Evolutionary conservation across 192 early-diverging fungal species (phyloP).

Genomic region (Podochytrium sp.): DNA sequence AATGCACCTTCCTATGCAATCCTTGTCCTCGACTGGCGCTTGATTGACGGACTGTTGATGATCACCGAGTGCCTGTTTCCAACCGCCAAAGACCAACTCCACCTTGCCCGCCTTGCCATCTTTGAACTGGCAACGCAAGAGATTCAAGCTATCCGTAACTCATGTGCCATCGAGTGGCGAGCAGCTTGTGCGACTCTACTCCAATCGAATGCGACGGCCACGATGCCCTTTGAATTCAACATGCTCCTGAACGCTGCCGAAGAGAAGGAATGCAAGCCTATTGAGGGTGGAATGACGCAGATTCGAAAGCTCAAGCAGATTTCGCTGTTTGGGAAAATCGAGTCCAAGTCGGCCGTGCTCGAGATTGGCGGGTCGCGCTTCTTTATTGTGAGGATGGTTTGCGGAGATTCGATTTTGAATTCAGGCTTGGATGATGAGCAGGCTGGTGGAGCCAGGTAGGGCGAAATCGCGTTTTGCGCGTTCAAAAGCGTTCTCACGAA

Average conservation of each 20-base stretch:
- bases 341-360: neutral
- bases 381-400: neutral
- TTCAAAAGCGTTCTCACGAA: neutral
- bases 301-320: neutral
- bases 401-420: neutral
- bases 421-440: neutral
- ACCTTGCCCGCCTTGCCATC: no score
- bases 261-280: neutral
- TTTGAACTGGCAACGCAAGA: no score
- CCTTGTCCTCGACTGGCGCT: neutral
- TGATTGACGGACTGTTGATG: neutral
- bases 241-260: neutral
- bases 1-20: neutral
- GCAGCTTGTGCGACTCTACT: neutral
- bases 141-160: neutral
- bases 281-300: neutral
- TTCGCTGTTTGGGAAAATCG: conserved; percentile 1
- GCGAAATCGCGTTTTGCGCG: neutral
- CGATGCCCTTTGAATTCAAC: neutral
- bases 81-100: neutral
- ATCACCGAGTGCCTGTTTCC: neutral
- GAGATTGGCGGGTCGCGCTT: neutral
- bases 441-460: neutral
- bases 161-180: neutral
- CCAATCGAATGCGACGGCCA: neutral